phyloP scores from a whole-genome alignment of 2,329 filamentous ascomycete species.

The Helicocarpus griseus region DNA sequence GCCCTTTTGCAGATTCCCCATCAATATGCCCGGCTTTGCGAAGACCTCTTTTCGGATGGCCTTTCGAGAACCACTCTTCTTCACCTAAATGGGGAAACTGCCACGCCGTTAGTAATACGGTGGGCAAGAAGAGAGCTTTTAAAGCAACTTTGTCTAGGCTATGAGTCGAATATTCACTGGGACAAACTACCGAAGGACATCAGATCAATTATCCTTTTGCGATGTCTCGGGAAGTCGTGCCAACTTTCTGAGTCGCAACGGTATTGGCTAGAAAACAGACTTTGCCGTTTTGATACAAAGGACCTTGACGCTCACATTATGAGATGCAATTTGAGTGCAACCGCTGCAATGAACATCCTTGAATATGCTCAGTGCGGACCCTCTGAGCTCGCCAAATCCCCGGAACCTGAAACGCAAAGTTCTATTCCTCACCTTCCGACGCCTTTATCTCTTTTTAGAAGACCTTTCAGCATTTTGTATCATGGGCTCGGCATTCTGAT shows the following conservation, averaged over 20 bases:
- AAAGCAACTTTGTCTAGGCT: slow-evolving; percentile 39
- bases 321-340: slow-evolving; percentile 40
- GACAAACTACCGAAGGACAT: slow-evolving; percentile 40
- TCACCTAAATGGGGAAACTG: slow-evolving; percentile 26
- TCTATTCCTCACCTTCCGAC: slow-evolving; percentile 23
- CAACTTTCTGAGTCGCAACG: slow-evolving; percentile 31
- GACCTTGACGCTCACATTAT: slow-evolving; percentile 37
- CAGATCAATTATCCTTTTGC: slow-evolving; percentile 36
- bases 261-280: slow-evolving; percentile 34
- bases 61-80: slow-evolving; percentile 26
- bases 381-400: slow-evolving; percentile 9
- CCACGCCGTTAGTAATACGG: slow-evolving; percentile 29
- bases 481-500: slow-evolving; percentile 34
- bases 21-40: slow-evolving; percentile 27
- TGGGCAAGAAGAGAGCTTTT: slow-evolving; percentile 39
- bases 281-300: slow-evolving; percentile 28
- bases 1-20: slow-evolving; percentile 26
- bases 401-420: slow-evolving; percentile 18
- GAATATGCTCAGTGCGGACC: slow-evolving; percentile 23
- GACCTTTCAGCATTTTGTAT: slow-evolving; percentile 32
- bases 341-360: slow-evolving; percentile 24
- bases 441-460: slow-evolving; percentile 20
- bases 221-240: slow-evolving; percentile 36
- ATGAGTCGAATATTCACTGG: slow-evolving; percentile 43
- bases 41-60: slow-evolving; percentile 24